phyloP scores from a whole-genome alignment of 257 asterid genomes.

The Thymus mandschuricus region DNA sequence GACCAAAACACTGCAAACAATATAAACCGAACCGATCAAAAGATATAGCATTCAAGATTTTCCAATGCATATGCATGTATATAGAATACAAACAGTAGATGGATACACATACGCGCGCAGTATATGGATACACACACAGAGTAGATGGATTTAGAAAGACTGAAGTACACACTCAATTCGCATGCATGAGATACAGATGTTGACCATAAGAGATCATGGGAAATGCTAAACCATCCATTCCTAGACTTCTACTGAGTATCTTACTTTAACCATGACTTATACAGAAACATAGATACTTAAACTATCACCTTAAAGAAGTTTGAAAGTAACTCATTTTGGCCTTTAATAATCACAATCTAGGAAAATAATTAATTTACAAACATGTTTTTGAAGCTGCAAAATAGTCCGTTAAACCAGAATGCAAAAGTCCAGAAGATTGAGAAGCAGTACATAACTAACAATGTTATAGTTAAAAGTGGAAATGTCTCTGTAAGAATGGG shows the following conservation, averaged over 20 bases:
- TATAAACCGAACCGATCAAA: constrained; percentile 15
- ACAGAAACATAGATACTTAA: neutral
- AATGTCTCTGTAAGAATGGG: constrained; percentile 7
- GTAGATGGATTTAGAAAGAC: constrained; percentile 16
- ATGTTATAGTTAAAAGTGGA: constrained; percentile 17
- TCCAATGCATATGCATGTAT: neutral
- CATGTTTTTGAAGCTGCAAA: constrained; percentile 12
- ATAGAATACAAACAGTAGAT: neutral
- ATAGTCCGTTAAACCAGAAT: constrained; percentile 17
- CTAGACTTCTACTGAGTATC: constrained; percentile 8
- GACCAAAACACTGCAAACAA: constrained; percentile 55
- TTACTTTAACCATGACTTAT: constrained; percentile 4
- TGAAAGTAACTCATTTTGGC: constrained; percentile 25
- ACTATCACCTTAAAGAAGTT: neutral
- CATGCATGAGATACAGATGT: constrained; percentile 14
- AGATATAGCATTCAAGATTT: constrained; percentile 24
- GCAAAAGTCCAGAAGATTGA: constrained; percentile 1
- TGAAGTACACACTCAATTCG: constrained; percentile 19
- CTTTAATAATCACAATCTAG: constrained; percentile 3
- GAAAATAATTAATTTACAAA: neutral
- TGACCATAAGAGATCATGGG: constrained; percentile 6
- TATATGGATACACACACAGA: no score
- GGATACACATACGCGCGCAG: neutral
- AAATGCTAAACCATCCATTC: constrained; percentile 18
- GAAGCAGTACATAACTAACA: neutral